A percentile compares a stretch with the other conserved stretches of the same genome.
These are phyloP conservation scores for Byssoonygena ceratinophila DNA, from an alignment of 2,329 filamentous ascomycete species.

Conservation along the genomic window DNA sequence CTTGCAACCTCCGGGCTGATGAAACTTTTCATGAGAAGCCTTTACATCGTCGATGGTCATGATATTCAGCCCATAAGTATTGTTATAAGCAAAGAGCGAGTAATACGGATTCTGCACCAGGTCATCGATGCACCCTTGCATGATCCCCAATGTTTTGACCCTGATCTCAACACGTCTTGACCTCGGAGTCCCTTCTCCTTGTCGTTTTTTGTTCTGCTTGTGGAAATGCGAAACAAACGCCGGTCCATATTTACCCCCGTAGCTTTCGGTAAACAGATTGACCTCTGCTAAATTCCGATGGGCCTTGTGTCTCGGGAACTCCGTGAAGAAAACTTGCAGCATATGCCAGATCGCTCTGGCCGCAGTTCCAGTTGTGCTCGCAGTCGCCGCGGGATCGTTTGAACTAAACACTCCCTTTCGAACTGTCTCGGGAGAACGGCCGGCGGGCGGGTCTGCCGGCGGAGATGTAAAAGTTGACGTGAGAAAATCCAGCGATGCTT, in stretches of 20 bases:
- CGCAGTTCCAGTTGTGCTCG: conserved; percentile 44
- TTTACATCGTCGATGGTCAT: conserved; percentile 42
- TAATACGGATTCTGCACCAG: conserved; percentile 43
- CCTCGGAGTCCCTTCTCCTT: neutral
- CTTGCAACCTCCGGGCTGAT: conserved; percentile 42
- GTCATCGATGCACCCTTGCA: conserved; percentile 54
- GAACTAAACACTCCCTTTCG: conserved; percentile 45
- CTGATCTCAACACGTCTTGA: conserved; percentile 32
- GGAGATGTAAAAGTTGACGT: conserved; percentile 11
- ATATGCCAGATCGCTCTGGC: conserved; percentile 50
- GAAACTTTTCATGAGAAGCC: conserved; percentile 37
- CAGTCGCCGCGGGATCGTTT: conserved; percentile 34
- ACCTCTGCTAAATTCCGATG: conserved; percentile 32
- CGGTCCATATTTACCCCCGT: conserved; percentile 38
- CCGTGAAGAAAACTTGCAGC: conserved; percentile 50
- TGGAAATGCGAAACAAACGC: conserved; percentile 33
- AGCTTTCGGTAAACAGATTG: conserved; percentile 38
- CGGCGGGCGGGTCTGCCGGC: conserved; percentile 32
- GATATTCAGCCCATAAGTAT: conserved; percentile 47
- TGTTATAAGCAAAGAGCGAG: conserved; percentile 46
- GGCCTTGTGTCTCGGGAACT: conserved; percentile 52
- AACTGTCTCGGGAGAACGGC: conserved; percentile 30
- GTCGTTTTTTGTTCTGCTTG: conserved; percentile 29
- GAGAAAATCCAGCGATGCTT: conserved; percentile 16
- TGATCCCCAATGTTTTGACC: conserved; percentile 46